Percentiles rank a stretch among this genome's conserved stretches.
Evolutionary conservation across 345 rosid genomes (phyloP).

Genomic region (Heritiera fomes): DNA sequence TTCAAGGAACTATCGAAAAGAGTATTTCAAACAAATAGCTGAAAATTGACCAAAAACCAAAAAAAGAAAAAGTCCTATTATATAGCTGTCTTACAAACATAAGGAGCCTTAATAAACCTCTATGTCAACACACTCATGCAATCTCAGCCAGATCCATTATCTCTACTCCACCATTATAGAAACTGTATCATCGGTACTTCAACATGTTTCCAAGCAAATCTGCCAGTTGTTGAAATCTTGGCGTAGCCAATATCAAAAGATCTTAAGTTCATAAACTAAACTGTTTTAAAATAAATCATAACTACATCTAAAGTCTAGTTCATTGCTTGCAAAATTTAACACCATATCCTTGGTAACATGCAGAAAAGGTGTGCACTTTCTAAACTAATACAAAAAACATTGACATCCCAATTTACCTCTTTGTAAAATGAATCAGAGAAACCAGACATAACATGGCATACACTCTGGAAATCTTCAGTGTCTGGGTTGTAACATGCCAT

Average conservation of each 20-base stretch:
- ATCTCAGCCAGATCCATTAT: not conserved
- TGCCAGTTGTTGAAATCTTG: not conserved
- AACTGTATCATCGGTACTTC: not conserved
- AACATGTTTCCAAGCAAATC: not conserved
- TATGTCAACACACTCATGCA: not conserved
- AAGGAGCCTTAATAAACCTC: not conserved
- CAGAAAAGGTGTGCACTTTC: slow-evolving; percentile 13
- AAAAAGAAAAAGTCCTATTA: not conserved
- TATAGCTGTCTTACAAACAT: not conserved
- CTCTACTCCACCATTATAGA: not conserved
- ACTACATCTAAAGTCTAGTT: not conserved
- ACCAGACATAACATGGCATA: slow-evolving; percentile 94
- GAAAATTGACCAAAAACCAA: not conserved
- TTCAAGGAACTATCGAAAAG: not conserved
- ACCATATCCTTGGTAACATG: slow-evolving; percentile 12
- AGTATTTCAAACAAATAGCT: slow-evolving; percentile 1
- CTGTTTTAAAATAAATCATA: not conserved
- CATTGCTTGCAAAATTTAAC: not conserved
- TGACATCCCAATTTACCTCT: slow-evolving; percentile 47
- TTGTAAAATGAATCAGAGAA: slow-evolving; percentile 81
- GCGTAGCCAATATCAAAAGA: not conserved
- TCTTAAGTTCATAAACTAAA: not conserved
- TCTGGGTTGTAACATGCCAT: slow-evolving; percentile 89
- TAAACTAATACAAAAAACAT: slow-evolving; percentile 3
- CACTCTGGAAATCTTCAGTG: slow-evolving; percentile 77